Base-by-base conservation (phyloP, 352 stramenopile species). In the Globisporangium rhizosaccharum region DNA sequence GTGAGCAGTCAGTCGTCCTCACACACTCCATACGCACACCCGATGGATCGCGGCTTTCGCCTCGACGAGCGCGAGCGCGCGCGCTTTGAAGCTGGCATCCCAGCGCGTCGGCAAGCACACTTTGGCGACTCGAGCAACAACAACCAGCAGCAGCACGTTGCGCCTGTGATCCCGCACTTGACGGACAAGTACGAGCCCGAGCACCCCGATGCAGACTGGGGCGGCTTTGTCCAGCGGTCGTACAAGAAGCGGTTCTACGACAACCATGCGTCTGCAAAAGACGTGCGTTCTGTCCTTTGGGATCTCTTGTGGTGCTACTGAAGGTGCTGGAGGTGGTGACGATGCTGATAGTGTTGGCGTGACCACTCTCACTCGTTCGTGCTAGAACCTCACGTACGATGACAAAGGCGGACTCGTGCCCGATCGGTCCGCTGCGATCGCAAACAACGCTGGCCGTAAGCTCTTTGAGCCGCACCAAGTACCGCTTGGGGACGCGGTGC, bases 151-250 rank as follows among this genome's bases (percentile, higher is more conserved):
- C 46, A 55, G 33, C 45, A 46, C 10, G 25, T 18, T 3, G 62
- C 56, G 18, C 53, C 64, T 25, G 59, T 73, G 23, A 46, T 88
- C 7, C 78, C 75, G 0, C 74, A 89, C 39, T 33, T 87, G 17
- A 69, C 71, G 23, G 80, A 90, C 30, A 88, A 83, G 56, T 90
- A 85, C 58, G 76, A 88, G n/a, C 82, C 82, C 0, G 71, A 82
- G 25, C 82, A 92, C 45, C 76, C 73, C 0, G 79, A 92, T 26
- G 82, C 82, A 0, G 82, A 92, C 54, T 92, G 82, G 82, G 82
- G 73, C 30, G 82, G 82, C 17, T 75, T 71, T 50, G 82, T 92
- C 6, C 70, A 79, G 23, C 75, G 79, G 49, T 75, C 70, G 36
- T 76, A 82, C 67, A 90, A 88, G 68, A 90, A 90, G 62, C 76